A percentile compares a stretch with the other conserved stretches of the same genome.
Evolutionary conservation across 345 rosid species (phyloP).

Genomic region (Boechera stricta): DNA sequence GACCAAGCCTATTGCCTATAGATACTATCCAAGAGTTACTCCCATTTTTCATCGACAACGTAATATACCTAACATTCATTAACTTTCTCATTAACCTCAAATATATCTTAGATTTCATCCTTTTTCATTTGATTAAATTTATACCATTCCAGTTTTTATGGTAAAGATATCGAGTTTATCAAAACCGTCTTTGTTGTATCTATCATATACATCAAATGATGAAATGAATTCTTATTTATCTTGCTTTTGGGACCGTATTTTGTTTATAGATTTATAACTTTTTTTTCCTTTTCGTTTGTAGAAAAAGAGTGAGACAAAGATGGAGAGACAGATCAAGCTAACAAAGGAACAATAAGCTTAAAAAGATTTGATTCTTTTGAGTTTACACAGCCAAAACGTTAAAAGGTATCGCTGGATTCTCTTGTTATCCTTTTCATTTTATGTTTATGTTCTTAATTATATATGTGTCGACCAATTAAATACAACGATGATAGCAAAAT

Average conservation of each 20-base stretch:
- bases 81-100: background rate
- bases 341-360: conserved; percentile 13
- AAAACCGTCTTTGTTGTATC: background rate
- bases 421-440: conserved; percentile 20
- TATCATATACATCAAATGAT: conserved; percentile 12
- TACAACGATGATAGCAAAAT: background rate
- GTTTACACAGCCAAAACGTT: background rate
- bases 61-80: background rate
- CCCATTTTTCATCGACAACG: background rate
- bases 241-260: background rate
- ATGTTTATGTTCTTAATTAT: background rate
- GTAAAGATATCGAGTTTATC: background rate
- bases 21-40: conserved; percentile 1
- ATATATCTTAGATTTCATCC: conserved; percentile 10
- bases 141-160: background rate
- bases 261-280: background rate
- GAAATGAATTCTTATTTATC: background rate
- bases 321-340: conserved; percentile 4
- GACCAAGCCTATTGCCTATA: background rate
- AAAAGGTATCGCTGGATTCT: conserved; percentile 23
- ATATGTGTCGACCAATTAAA: background rate
- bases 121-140: background rate
- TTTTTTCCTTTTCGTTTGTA: conserved; percentile 12
- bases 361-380: conserved; percentile 2
- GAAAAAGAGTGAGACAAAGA: conserved; percentile 16